These are phyloP conservation scores for Paramecium biaurelia DNA, from an alignment of 73 alveolate genomes.

Conservation along the genomic window DNA sequence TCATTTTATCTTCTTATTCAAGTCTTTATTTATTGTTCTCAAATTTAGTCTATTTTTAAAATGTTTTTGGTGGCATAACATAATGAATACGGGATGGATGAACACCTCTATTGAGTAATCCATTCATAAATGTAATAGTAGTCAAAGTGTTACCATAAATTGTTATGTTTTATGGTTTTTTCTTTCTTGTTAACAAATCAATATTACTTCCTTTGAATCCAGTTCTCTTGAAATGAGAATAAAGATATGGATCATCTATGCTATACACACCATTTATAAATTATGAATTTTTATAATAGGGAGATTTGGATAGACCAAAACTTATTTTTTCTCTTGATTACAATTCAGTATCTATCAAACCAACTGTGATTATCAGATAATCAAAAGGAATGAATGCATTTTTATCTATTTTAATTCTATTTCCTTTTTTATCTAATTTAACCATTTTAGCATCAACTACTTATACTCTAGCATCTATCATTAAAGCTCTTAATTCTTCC, in stretches of 20 bases:
- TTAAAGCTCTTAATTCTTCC: constrained; percentile 89
- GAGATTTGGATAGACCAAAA: constrained; percentile 78
- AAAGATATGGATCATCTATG: constrained; percentile 90
- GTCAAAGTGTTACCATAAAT: constrained; percentile 95
- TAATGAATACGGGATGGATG: constrained; percentile 88
- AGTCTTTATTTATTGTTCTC: constrained; percentile 45
- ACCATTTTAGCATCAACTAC: constrained; percentile 96
- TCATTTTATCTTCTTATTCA: constrained; percentile 55
- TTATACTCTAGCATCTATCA: constrained; percentile 95
- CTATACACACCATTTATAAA: constrained; percentile 76
- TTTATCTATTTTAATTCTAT: constrained; percentile 91
- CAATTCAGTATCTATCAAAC: constrained; percentile 90
- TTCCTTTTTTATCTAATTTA: constrained; percentile 92
- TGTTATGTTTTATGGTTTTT: constrained; percentile 78
- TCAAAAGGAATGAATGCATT: constrained; percentile 94
- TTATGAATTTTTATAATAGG: constrained; percentile 71
- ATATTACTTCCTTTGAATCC: constrained; percentile 73
- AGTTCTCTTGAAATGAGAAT: constrained; percentile 75
- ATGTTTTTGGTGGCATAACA: constrained; percentile 84
- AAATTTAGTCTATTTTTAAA: constrained; percentile 26
- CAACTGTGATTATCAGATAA: constrained; percentile 91
- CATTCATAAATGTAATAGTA: constrained; percentile 90
- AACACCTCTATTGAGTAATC: constrained; percentile 89
- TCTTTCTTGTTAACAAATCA: constrained; percentile 76
- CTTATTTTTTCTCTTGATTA: constrained; percentile 70